phyloP scores from a whole-genome alignment of 2,329 filamentous ascomycete species.

The Nannizzia gypsea region DNA sequence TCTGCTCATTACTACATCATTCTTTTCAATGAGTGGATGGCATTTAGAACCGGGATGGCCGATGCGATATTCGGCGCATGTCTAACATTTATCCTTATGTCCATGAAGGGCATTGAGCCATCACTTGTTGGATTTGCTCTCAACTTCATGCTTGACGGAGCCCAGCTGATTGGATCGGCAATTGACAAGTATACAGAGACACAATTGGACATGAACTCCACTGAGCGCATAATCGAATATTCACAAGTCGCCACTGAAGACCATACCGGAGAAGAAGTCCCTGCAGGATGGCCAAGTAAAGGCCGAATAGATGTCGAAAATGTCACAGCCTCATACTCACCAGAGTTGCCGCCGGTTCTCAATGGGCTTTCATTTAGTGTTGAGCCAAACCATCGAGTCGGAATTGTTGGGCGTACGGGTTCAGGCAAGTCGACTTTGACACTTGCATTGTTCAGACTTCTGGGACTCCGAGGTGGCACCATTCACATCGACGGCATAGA shows the following conservation, averaged over 20 bases:
- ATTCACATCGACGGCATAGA: slow-evolving; percentile 57
- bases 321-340: slow-evolving; percentile 84
- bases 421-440: slow-evolving; percentile 93
- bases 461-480: slow-evolving; percentile 65
- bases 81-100: neutral
- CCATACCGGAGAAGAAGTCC: neutral
- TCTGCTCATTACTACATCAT: neutral
- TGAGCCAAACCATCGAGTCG: slow-evolving; percentile 74
- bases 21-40: slow-evolving; percentile 6
- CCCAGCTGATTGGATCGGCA: neutral
- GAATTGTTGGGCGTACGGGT: slow-evolving; percentile 86
- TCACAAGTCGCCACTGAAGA: neutral
- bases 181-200: slow-evolving; percentile 1
- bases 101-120: neutral
- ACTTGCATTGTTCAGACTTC: slow-evolving; percentile 87
- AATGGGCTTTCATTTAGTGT: slow-evolving; percentile 89
- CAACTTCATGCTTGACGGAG: slow-evolving; percentile 4
- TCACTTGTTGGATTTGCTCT: slow-evolving; percentile 6
- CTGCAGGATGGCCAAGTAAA: slow-evolving; percentile 5
- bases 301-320: slow-evolving; percentile 49
- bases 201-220: slow-evolving; percentile 5
- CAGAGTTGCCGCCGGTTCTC: slow-evolving; percentile 78
- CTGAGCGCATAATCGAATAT: slow-evolving; percentile 6
- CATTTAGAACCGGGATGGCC: neutral
- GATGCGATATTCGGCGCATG: neutral